Evolutionary conservation across 306 rosid genomes (phyloP), one percentile per base, ranked within the genome.

Genomic region (Trichosanthes truncata): DNA sequence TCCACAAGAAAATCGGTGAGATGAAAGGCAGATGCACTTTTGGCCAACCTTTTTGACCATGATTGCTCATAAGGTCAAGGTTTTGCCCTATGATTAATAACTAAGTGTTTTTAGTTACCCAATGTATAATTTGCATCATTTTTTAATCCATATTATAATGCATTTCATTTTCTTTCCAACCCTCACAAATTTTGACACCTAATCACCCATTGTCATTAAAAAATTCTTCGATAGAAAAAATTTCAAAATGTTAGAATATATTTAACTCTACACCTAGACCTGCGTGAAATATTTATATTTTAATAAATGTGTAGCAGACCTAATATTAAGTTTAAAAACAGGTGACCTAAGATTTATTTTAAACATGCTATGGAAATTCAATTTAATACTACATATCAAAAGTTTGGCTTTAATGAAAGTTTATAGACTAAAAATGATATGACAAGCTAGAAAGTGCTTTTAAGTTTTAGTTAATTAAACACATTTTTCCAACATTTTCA

Each of bases 61-160:
- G 56, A 71, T 71, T 71, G 77, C 13, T 71, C 77, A n/a, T n/a
- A 71, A 71, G 17, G 7, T 71, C 76, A 12, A 71, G 55, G 55
- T 43, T 66, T 66, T 66, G 49, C 74, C 49, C 74, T 66, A 66
- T 66, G 29, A 66, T 66, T 66, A 63, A 63, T 4, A 13, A 62
- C 41, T 29, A 66, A 63, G 15, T 43, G 33, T 9, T 43, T 38
- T 68, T 68, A 38, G 31, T 40, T 9, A 41, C 48, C 73, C 73
- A 35, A 67, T 8, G 74, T 38, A 0, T 40, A 66, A 33, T 63
- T 65, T 35, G 0, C 41, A 17, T 65, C 4, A 15, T 65, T 36
- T 25, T 3, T 36, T 36, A 3, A 33, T 61, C 3, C 20, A 61
- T 29, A 29, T 61, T 63, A 33, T 35, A 18, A 63, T 33, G 36